A percentile compares a stretch with the other conserved stretches of the same genome.
phyloP scores from a whole-genome alignment of 2,329 filamentous ascomycete species.

The Claviceps sp. region DNA sequence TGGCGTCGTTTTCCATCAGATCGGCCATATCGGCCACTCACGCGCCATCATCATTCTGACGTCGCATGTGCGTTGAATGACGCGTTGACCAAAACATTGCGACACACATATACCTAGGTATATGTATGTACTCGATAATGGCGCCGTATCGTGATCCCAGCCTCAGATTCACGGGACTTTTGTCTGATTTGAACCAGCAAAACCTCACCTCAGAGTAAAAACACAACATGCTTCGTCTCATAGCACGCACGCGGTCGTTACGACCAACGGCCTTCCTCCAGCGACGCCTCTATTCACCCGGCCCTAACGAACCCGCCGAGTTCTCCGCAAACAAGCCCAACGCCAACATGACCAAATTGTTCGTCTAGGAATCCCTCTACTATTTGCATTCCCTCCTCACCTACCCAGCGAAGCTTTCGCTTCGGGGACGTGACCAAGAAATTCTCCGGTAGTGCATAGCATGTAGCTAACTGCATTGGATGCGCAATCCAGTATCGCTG shows the following conservation, averaged over 20 bases:
- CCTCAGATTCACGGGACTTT: too few relatives aligned
- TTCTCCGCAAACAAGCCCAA: not conserved
- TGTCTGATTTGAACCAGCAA: too few relatives aligned
- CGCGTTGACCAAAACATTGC: not conserved
- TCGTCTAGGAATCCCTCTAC: not conserved
- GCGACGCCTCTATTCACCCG: not conserved
- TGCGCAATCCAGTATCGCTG: not conserved
- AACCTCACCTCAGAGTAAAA: not conserved
- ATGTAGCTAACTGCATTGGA: not conserved
- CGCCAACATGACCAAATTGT: not conserved
- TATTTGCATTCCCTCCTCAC: not conserved
- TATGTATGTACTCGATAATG: too few relatives aligned
- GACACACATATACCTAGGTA: too few relatives aligned
- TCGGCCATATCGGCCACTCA: not conserved
- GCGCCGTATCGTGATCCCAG: too few relatives aligned
- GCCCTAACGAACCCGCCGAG: not conserved
- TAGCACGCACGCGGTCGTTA: not conserved
- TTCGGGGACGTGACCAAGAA: too few relatives aligned
- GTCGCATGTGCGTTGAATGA: not conserved
- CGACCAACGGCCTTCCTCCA: not conserved
- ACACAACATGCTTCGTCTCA: not conserved
- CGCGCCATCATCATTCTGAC: conserved; percentile 1
- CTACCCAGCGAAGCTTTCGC: not conserved
- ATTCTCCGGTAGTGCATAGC: not conserved
- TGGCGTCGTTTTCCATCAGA: not conserved